Base-by-base conservation (phyloP, 345 rosid species). In the Alliaria petiolata region DNA sequence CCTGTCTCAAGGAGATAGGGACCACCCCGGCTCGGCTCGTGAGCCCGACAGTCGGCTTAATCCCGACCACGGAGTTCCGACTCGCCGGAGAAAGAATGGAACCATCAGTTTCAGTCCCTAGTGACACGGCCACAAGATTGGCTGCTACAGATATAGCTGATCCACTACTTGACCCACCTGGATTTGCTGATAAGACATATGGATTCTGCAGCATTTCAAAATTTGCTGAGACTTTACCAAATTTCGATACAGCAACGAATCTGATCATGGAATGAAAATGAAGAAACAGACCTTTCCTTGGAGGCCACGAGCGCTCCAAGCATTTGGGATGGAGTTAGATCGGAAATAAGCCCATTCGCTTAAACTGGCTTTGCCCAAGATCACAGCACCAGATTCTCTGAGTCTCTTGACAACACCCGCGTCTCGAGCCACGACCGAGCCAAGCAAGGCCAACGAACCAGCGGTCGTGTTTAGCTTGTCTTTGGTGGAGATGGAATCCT, bases 91-190 rank as follows among this genome's bases (percentile, higher is more conserved):
- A 83, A 2, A 92, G 68, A 50, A 87, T 85, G 45, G 96, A 89
- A 69, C 89, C 91, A 71, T 83, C 75, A 1, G 96, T 89, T 67
- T 87, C 98, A 3, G 92, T 83, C n/a, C 96, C 96, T 1, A 86
- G 9, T 5, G 92, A 75, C 55, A 85, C 86, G 0, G 89, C 77
- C 10, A 42, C 93, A 76, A 92, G 64, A 69, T 86, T 88, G 1
- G 91, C 86, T 0, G 98, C 88, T 25, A 89, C 89, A 0, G 91
- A 83, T 40, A 92, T 88, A 28, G 86, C 92, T 17, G 98, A 76
- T 20, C 86, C 98, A 52, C 89, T 89, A 57, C 92, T 89, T 64
- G 93, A 89, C 10, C 92, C 95, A 35, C 83, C 80, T 0, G 95
- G 87, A 81, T 38, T 64, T 3, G 81, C 92, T 3, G 87, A 78